phyloP scores from a whole-genome alignment of 2,329 filamentous ascomycete genomes.

The Pseudogymnoascus verrucosus region DNA sequence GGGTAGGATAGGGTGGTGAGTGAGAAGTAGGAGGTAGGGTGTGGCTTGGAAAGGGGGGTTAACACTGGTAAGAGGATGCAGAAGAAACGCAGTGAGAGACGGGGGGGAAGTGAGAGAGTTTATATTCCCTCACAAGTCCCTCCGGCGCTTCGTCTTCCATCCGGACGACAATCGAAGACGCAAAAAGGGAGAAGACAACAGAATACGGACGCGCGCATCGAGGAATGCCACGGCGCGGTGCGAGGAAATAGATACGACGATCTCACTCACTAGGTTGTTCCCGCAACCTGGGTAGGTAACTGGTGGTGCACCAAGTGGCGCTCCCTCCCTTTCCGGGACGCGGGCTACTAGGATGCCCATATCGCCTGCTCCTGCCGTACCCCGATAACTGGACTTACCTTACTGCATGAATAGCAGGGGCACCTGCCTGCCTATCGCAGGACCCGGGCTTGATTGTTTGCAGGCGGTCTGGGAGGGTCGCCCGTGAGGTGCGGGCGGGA shows the following conservation, averaged over 20 bases:
- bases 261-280: background rate
- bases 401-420: background rate
- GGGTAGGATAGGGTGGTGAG: background rate
- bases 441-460: background rate
- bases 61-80: background rate
- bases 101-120: background rate
- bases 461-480: background rate
- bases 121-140: background rate
- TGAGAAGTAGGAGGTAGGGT: background rate
- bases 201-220: background rate
- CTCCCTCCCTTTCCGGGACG: background rate
- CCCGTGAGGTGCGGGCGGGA: background rate
- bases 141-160: background rate
- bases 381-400: background rate
- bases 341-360: background rate
- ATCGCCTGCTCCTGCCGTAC: background rate
- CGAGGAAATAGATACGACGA: background rate
- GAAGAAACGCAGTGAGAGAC: background rate
- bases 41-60: background rate
- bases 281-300: background rate
- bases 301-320: background rate
- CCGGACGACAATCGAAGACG: background rate
- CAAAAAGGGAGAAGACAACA: background rate
- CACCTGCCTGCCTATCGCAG: background rate
- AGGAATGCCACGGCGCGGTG: background rate